These are phyloP conservation scores for Ganoderma lucidum DNA, from an alignment of 1,284 basidiomycete species.

Conservation along the genomic window DNA sequence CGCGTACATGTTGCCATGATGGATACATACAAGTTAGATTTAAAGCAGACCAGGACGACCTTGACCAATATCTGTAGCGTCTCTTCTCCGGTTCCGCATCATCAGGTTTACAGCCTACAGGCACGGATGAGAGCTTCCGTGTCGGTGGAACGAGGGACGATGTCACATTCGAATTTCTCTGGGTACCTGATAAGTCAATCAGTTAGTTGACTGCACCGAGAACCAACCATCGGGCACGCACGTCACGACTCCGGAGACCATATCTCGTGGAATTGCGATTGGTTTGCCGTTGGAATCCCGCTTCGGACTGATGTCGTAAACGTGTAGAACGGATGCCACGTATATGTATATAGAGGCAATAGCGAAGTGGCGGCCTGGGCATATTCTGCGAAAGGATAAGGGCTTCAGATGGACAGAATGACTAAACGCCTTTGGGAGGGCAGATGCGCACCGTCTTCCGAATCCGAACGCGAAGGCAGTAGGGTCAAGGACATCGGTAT, in stretches of 20 bases:
- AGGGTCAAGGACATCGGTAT: slow-evolving; percentile 22
- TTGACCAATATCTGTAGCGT: background rate
- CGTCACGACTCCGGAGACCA: slow-evolving; percentile 30
- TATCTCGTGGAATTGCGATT: slow-evolving; percentile 19
- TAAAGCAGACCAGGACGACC: background rate
- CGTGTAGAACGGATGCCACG: slow-evolving; percentile 30
- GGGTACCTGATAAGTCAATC: slow-evolving; percentile 22
- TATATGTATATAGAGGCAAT: slow-evolving; percentile 33
- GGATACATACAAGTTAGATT: background rate
- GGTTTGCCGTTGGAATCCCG: slow-evolving; percentile 18
- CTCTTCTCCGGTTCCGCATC: background rate
- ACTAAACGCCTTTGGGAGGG: background rate
- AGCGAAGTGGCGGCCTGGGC: slow-evolving; percentile 32
- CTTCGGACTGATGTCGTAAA: slow-evolving; percentile 30
- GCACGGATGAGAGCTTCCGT: slow-evolving; percentile 9
- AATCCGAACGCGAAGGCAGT: slow-evolving; percentile 34
- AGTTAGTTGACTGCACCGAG: background rate
- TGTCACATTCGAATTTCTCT: slow-evolving; percentile 27
- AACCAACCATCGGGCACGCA: slow-evolving; percentile 7
- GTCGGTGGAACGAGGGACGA: slow-evolving; percentile 25
- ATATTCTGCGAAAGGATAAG: slow-evolving; percentile 16
- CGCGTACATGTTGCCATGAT: background rate
- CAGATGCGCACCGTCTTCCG: slow-evolving; percentile 24
- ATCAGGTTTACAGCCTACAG: background rate
- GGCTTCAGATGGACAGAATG: background rate